phyloP scores from a whole-genome alignment of 2,329 filamentous ascomycete genomes.

The Chaetothyriales sp. region DNA sequence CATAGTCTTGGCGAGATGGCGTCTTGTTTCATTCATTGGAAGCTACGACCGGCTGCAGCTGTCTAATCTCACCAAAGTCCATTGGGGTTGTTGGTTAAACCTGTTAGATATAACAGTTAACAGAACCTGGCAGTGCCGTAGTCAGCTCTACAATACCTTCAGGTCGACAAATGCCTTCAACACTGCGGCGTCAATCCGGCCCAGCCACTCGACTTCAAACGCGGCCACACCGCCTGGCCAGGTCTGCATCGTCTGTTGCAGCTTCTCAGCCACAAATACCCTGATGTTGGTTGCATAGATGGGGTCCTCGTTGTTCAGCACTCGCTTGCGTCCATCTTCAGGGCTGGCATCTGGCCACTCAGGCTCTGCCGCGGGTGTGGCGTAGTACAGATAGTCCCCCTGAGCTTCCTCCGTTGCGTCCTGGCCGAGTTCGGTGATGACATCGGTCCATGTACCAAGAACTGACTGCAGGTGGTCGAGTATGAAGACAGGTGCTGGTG shows the following conservation, averaged over 20 bases:
- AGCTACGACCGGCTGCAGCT: too few relatives aligned
- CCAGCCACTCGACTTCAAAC: conserved; percentile 16
- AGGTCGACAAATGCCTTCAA: conserved; percentile 14
- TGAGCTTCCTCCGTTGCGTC: conserved; percentile 25
- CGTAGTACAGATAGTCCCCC: conserved; percentile 28
- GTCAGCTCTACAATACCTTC: conserved; percentile 9
- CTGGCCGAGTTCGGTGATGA: conserved; percentile 30
- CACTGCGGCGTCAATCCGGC: conserved; percentile 11
- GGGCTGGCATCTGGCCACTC: conserved; percentile 25
- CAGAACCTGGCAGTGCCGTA: too few relatives aligned
- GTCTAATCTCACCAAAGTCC: too few relatives aligned
- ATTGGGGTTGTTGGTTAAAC: too few relatives aligned
- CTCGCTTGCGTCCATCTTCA: conserved; percentile 26
- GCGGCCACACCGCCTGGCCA: conserved; percentile 10
- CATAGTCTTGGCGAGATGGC: too few relatives aligned
- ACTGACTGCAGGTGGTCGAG: conserved; percentile 32
- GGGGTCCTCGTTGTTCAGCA: conserved; percentile 27
- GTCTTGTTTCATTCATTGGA: too few relatives aligned
- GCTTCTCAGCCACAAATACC: conserved; percentile 28
- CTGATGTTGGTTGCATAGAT: conserved; percentile 31
- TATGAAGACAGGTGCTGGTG: conserved; percentile 26
- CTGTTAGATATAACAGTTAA: too few relatives aligned
- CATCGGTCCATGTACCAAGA: conserved; percentile 33
- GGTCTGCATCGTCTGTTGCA: conserved; percentile 26
- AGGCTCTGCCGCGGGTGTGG: conserved; percentile 19